These are phyloP conservation scores for Colletotrichum scovillei DNA, from an alignment of 2,329 filamentous ascomycete species.

Conservation along the genomic window DNA sequence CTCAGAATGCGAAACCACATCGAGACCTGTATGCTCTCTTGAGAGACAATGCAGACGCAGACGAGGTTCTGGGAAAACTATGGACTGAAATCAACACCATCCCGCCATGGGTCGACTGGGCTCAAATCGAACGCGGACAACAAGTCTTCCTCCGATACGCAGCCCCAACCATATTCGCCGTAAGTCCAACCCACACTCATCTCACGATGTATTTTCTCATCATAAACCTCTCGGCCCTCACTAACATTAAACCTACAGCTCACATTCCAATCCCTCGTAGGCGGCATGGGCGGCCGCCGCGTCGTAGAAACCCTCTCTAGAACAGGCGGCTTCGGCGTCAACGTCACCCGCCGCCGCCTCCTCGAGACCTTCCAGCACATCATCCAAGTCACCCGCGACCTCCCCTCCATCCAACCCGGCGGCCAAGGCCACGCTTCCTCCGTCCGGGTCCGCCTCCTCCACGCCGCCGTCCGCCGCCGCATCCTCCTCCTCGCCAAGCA, in stretches of 20 bases:
- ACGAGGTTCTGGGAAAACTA: conserved; percentile 66
- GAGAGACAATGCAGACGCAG: conserved; percentile 64
- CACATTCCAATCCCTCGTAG: conserved; percentile 73
- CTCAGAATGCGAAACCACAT: conserved; percentile 44
- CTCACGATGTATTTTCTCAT: conserved; percentile 41
- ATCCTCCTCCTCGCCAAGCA: conserved; percentile 67
- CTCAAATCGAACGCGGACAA: conserved; percentile 78
- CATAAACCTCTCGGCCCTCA: conserved; percentile 29
- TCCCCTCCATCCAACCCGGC: conserved; percentile 74
- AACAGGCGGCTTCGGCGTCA: conserved; percentile 79
- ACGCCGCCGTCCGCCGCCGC: conserved; percentile 71
- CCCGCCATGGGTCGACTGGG: conserved; percentile 83
- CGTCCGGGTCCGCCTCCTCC: conserved; percentile 73
- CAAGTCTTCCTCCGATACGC: conserved; percentile 83
- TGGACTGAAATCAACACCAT: conserved; percentile 79
- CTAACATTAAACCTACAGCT: conserved; percentile 48
- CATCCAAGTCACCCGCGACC: conserved; percentile 74
- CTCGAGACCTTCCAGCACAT: conserved; percentile 81
- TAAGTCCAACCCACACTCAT: conserved; percentile 39
- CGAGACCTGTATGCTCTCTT: conserved; percentile 75
- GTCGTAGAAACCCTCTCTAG: conserved; percentile 80
- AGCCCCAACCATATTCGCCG: conserved; percentile 71
- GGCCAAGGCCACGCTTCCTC: conserved; percentile 72
- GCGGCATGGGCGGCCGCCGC: conserved; percentile 77
- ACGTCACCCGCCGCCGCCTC: conserved; percentile 72